A percentile compares a stretch with the other conserved stretches of the same genome.
Evolutionary conservation across 2,329 filamentous ascomycete genomes (phyloP).

Genomic region (Coniochaeta prunicola): DNA sequence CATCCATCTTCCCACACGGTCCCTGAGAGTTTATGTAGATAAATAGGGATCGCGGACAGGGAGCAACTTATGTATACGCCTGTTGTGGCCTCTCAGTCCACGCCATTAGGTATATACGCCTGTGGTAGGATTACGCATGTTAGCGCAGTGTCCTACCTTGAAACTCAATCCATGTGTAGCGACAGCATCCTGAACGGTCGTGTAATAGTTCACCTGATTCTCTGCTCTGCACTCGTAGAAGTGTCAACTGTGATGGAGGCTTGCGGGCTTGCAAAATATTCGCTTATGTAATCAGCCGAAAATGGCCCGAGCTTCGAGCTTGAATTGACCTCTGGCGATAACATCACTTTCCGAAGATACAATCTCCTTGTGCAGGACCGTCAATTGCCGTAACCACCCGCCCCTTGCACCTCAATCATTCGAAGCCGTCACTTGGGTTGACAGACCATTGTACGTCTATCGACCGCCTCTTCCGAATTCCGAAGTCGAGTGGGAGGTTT

Average conservation of each 20-base stretch:
- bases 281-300: background rate
- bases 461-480: background rate
- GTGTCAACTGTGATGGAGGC: background rate
- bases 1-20: background rate
- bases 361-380: background rate
- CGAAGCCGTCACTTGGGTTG: background rate
- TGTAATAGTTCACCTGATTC: no score
- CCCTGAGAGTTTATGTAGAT: background rate
- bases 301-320: conserved; percentile 1
- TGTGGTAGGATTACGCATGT: background rate
- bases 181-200: no score
- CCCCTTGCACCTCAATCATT: background rate
- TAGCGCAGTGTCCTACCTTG: no score
- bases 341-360: background rate
- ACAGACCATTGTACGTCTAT: background rate
- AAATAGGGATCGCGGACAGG: background rate
- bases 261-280: background rate
- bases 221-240: background rate
- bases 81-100: no score
- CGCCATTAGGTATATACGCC: background rate
- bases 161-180: no score
- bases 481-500: background rate
- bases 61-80: background rate
- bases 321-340: background rate
- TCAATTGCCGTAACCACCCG: background rate